Evolutionary conservation across 768 basidiomycete species (phyloP), one percentile per base, ranked within the genome.

Genomic region (Tricholoma sp.): DNA sequence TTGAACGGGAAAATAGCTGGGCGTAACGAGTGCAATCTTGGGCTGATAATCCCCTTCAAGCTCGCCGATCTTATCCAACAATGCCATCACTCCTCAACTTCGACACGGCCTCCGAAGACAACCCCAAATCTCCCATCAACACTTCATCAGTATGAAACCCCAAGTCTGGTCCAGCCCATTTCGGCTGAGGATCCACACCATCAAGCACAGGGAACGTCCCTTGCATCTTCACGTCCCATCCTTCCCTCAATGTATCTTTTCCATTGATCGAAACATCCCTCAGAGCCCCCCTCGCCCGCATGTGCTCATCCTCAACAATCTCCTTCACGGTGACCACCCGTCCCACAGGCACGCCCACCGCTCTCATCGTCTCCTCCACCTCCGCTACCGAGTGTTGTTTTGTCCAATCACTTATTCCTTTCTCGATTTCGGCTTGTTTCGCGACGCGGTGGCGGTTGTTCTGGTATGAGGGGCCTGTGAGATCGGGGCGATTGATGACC

Each of bases 141-240:
- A 84, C 75, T 43, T 79, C 74, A 16, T 79, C 74, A 0, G 83
- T 84, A 64, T 84, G 83, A 53, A 72, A 67, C 3, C 87, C 87
- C n/a, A 88, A 71, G 58, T 85, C 76, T 1, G 86, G 86, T 0
- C 86, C 86, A 24, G 85, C 86, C 85, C 85, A 88, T 59, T 74
- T 78, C 1, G 86, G 84, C 61, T 74, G 74, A 4, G 79, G 70
- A 43, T 84, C 76, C 24, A 79, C 80, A 12, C 83, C 84, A 57
- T 86, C 80, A 54, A 89, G 66, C 52, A 83, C 67, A 6, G 86
- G 87, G 59, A 84, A 83, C 24, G 84, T 84, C 24, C 78, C 78
- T 39, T 79, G 76, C 84, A 89, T 85, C 69, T 86, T 88, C 57
- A 88, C 78, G 39, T 69, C 79, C 86, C 86, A 87, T 1, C 82